Conservation (phyloP, 176 grass and related monocot genomes). For the Puccinellia tenuiflora region DNA sequence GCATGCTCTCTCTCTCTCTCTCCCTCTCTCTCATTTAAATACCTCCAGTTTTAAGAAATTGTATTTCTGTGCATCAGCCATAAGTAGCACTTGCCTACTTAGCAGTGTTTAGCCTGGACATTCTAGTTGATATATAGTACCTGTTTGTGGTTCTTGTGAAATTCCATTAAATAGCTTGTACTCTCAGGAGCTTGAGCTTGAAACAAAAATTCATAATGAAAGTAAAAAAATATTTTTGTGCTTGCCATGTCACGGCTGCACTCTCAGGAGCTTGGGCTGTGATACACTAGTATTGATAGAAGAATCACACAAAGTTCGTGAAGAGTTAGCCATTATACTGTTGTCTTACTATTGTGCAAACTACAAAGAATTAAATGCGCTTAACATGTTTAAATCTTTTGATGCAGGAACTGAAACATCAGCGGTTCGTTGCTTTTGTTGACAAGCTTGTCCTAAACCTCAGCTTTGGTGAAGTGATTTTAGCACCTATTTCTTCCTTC, state of each 20-base stretch:
- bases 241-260: not conserved
- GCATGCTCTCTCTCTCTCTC: not conserved
- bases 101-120: not conserved
- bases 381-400: not conserved
- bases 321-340: not conserved
- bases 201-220: too few relatives aligned
- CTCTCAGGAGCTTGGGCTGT: not conserved
- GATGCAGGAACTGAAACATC: slow-evolving; percentile 56
- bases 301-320: not conserved
- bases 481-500: slow-evolving; percentile 32
- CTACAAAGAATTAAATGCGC: not conserved
- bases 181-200: too few relatives aligned
- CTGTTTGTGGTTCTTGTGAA: not conserved
- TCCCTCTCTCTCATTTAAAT: not conserved
- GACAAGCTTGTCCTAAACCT: slow-evolving; percentile 70
- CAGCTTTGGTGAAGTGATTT: slow-evolving; percentile 67
- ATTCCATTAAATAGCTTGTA: not conserved
- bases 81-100: not conserved
- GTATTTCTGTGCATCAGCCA: not conserved
- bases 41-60: not conserved
- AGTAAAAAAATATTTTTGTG: not conserved
- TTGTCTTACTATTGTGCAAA: not conserved
- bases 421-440: slow-evolving; percentile 67
- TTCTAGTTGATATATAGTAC: not conserved
- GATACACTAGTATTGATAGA: not conserved